Evolutionary conservation across 352 stramenopile genomes (phyloP).

Genomic region (Phytophthora litchii): DNA sequence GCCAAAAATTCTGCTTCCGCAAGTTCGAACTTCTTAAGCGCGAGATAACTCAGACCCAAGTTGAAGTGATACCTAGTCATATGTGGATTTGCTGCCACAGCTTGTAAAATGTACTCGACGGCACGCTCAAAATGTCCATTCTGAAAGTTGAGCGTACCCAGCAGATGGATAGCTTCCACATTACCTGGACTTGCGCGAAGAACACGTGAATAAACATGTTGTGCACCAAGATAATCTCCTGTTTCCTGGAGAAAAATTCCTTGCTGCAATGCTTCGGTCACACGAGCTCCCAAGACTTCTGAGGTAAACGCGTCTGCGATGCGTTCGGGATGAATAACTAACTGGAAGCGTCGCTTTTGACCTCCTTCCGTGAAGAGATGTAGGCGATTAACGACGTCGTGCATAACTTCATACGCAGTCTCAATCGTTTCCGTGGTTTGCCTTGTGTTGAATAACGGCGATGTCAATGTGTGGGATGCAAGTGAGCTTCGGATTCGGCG

Average conservation of each 20-base stretch:
- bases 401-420: conserved; percentile 62
- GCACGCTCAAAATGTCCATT: conserved; percentile 20
- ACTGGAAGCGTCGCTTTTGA: conserved; percentile 31
- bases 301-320: conserved; percentile 2
- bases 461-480: conserved; percentile 34
- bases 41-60: conserved; percentile 24
- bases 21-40: conserved; percentile 12
- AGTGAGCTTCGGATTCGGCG: conserved; percentile 39
- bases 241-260: conserved; percentile 40
- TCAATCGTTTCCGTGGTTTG: conserved; percentile 73
- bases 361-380: conserved; percentile 15
- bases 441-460: conserved; percentile 78
- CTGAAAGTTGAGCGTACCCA: conserved; percentile 44
- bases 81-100: conserved; percentile 23
- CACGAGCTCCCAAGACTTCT: conserved; percentile 4
- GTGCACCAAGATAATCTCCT: conserved; percentile 26
- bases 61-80: conserved; percentile 45
- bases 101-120: conserved; percentile 23
- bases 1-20: conserved; percentile 27
- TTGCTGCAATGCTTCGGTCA: conserved; percentile 24
- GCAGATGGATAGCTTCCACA: conserved; percentile 54
- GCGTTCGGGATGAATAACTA: conserved; percentile 46
- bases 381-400: conserved; percentile 51
- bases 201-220: conserved; percentile 50
- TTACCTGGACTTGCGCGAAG: conserved; percentile 32